These are phyloP conservation scores for Cucurbita pepo DNA, from an alignment of 306 rosid genomes.

Conservation along the genomic window DNA sequence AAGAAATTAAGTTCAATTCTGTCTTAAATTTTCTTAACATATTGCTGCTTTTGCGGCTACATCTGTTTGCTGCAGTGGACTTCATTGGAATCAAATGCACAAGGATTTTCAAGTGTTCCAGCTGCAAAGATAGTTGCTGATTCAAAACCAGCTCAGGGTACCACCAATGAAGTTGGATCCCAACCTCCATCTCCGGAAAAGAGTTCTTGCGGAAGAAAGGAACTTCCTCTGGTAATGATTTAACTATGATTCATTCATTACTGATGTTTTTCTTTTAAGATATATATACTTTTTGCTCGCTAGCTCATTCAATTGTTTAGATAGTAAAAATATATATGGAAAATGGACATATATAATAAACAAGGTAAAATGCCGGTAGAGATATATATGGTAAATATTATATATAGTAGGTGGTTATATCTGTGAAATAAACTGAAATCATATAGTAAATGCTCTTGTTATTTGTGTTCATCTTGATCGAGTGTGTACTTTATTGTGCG, in stretches of 20 bases:
- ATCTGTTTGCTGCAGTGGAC: constrained; percentile 17
- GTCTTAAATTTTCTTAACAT: constrained; percentile 4
- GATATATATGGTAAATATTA: no score
- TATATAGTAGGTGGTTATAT: no score
- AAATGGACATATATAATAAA: no score
- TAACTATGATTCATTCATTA: background rate
- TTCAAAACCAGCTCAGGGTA: constrained; percentile 25
- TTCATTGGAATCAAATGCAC: constrained; percentile 9
- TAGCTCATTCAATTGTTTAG: no score
- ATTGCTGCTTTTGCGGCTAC: background rate
- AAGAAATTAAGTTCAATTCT: background rate
- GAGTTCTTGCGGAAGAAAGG: constrained; percentile 32
- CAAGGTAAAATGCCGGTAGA: no score
- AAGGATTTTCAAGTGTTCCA: constrained; percentile 19
- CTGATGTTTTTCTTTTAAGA: background rate
- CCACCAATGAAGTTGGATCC: constrained; percentile 13
- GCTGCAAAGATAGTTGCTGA: constrained; percentile 16
- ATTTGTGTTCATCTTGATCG: no score
- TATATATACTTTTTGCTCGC: background rate
- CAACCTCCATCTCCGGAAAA: constrained; percentile 19
- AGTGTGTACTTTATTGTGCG: no score
- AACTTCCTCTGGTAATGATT: constrained; percentile 54
- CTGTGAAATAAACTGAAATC: no score
- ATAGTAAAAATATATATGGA: no score
- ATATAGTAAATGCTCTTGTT: no score